A percentile compares a stretch with the other conserved stretches of the same genome.
Conservation (phyloP, 441 rosid genomes). For the Corymbia citriodora region DNA sequence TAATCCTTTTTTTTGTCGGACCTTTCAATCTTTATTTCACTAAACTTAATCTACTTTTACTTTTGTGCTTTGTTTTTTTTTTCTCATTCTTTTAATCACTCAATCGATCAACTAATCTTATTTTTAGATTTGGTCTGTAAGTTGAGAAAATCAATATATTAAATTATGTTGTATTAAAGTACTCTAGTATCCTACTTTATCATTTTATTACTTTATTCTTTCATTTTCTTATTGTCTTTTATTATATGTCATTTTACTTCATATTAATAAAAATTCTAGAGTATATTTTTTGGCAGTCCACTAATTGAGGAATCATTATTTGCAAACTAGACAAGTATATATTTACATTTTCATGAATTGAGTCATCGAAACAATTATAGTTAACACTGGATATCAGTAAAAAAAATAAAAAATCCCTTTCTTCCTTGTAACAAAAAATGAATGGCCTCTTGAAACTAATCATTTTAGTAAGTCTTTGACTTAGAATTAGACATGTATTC, state of each 20-base stretch:
- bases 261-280: fast-evolving
- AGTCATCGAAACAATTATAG: background rate
- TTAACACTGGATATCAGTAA: fast-evolving
- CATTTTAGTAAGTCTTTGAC: background rate
- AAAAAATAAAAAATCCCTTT: background rate
- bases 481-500: background rate
- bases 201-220: background rate
- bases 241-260: background rate
- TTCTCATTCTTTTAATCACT: background rate
- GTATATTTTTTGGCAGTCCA: fast-evolving
- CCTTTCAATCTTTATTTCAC: background rate
- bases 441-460: background rate
- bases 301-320: background rate
- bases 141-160: background rate
- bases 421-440: background rate
- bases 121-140: background rate
- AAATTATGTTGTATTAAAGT: background rate
- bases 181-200: background rate
- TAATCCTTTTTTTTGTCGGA: background rate
- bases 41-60: background rate
- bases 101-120: background rate
- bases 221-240: background rate
- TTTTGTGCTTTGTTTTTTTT: background rate
- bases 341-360: fast-evolving
- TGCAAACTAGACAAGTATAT: background rate